These are phyloP conservation scores for Coniophora puteana DNA, from an alignment of 1,284 basidiomycete genomes.

Conservation along the genomic window DNA sequence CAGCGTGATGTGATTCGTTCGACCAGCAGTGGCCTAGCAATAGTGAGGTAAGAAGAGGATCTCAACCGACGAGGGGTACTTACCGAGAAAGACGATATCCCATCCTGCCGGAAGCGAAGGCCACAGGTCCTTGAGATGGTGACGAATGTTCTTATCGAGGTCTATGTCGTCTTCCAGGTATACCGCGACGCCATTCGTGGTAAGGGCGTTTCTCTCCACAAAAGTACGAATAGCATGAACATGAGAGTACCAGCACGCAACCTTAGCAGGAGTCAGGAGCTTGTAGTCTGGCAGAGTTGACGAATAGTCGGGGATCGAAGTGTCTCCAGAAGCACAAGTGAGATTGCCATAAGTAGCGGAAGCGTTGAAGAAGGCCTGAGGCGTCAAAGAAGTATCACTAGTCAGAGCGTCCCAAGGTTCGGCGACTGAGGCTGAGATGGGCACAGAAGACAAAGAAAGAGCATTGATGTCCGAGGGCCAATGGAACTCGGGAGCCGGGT, in stretches of 20 bases:
- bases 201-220: conserved; percentile 22
- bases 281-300: conserved; percentile 39
- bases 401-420: no score
- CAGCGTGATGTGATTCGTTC: conserved; percentile 43
- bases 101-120: conserved; percentile 54
- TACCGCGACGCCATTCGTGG: conserved; percentile 36
- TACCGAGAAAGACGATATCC: conserved; percentile 77
- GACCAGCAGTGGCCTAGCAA: conserved; percentile 69
- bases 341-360: conserved; percentile 20
- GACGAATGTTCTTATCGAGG: conserved; percentile 64
- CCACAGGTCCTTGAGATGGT: conserved; percentile 52
- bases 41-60: conserved; percentile 3
- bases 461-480: conserved; percentile 45
- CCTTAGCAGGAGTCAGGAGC: conserved; percentile 51
- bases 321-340: conserved; percentile 47
- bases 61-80: conserved; percentile 11
- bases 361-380: neutral
- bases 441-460: conserved; percentile 21
- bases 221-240: conserved; percentile 47
- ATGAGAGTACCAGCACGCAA: conserved; percentile 79
- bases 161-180: conserved; percentile 81
- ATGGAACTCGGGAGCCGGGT: no score
- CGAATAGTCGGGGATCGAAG: conserved; percentile 35
- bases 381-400: conserved; percentile 22
- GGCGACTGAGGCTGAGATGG: conserved; percentile 28